These are phyloP conservation scores for Opeltia flavorubescens DNA, from an alignment of 495 filamentous ascomycete genomes.

Conservation along the genomic window DNA sequence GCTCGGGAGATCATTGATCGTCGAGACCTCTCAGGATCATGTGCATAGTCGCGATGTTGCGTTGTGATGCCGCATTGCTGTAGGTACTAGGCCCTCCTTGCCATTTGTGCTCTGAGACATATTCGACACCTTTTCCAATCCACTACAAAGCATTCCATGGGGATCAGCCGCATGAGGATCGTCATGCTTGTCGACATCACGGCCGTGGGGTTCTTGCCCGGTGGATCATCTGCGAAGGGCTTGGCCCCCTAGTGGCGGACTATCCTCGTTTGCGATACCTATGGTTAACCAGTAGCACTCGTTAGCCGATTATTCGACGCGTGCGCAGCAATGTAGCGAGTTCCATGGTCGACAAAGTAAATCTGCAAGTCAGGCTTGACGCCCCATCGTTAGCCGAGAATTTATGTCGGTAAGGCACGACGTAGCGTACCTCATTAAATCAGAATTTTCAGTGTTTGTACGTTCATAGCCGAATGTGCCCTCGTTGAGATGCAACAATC, in stretches of 20 bases:
- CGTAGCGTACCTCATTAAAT: conserved; percentile 85
- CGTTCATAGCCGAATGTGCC: conserved; percentile 62
- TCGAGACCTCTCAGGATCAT: too few relatives aligned
- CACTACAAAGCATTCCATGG: too few relatives aligned
- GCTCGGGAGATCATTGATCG: too few relatives aligned
- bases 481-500: conserved; percentile 59
- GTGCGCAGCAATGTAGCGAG: background rate
- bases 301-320: background rate
- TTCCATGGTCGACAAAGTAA: background rate
- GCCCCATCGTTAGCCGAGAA: conserved; percentile 28
- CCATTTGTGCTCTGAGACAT: too few relatives aligned
- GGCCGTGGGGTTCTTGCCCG: background rate
- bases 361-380: conserved; percentile 16
- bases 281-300: background rate
- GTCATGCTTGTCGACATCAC: too few relatives aligned
- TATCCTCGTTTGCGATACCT: background rate
- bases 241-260: too few relatives aligned
- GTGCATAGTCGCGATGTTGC: too few relatives aligned
- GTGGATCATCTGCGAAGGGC: background rate
- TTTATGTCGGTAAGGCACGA: background rate
- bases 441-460: conserved; percentile 78
- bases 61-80: too few relatives aligned
- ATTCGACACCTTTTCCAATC: too few relatives aligned
- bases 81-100: too few relatives aligned
- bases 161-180: too few relatives aligned